phyloP scores from a whole-genome alignment of 2,329 filamentous ascomycete genomes.

The Talaromyces sp. region DNA sequence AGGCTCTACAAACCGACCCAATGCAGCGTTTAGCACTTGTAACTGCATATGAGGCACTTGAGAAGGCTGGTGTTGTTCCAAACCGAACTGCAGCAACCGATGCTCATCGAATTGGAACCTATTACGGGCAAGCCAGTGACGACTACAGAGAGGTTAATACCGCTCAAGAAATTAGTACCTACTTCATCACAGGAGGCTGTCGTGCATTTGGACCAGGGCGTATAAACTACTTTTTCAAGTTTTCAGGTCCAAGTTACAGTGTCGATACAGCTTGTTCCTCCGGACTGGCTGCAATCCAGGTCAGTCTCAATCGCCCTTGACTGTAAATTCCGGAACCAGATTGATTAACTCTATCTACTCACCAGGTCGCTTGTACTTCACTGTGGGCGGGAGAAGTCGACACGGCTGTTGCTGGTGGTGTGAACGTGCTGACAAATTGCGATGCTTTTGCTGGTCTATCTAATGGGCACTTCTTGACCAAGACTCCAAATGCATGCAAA shows the following conservation, averaged over 20 bases:
- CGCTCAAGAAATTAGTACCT: constrained; percentile 67
- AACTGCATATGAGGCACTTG: constrained; percentile 77
- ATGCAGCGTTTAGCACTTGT: constrained; percentile 75
- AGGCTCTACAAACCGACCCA: constrained; percentile 73
- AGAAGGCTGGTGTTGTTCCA: constrained; percentile 75
- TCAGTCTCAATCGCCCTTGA: not conserved
- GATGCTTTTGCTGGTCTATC: constrained; percentile 75
- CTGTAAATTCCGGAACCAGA: no score
- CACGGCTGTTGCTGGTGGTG: constrained; percentile 71
- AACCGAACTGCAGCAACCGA: constrained; percentile 68
- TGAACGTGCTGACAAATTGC: constrained; percentile 74
- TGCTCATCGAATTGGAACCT: constrained; percentile 65
- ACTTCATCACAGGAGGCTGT: constrained; percentile 65
- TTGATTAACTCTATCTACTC: no score
- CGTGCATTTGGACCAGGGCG: constrained; percentile 60
- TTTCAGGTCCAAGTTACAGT: constrained; percentile 68
- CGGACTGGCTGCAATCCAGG: constrained; percentile 63
- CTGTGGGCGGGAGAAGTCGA: constrained; percentile 75
- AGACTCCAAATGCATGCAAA: constrained; percentile 68
- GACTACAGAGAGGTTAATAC: constrained; percentile 76
- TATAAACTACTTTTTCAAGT: constrained; percentile 76
- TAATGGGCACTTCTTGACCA: constrained; percentile 74
- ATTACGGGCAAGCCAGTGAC: constrained; percentile 72
- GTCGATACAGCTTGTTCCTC: constrained; percentile 79
- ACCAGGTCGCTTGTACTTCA: constrained; percentile 61